A percentile compares a stretch with the other conserved stretches of the same genome.
Conservation (phyloP, 176 grass and related monocot species). For the Saccharum spontaneum region DNA sequence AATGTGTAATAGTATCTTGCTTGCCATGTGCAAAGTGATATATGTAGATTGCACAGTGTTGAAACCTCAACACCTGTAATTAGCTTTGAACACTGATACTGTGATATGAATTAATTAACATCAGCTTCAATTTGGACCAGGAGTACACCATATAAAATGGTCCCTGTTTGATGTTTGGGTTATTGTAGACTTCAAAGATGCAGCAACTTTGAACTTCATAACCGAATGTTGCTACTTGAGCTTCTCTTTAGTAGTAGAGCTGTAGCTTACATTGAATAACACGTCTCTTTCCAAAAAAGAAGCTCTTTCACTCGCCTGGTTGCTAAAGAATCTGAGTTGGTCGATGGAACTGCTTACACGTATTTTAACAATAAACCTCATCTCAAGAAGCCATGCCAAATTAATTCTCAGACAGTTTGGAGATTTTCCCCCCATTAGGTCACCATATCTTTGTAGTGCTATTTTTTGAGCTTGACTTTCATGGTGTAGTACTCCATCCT, state of each 20-base stretch:
- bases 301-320: not conserved
- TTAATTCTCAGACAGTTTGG: conserved; percentile 2
- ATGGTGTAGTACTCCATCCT: conserved; percentile 13
- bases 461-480: conserved; percentile 4
- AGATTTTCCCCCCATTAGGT: not conserved
- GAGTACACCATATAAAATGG: not conserved
- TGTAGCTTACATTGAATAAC: not conserved
- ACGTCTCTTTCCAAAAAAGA: not conserved
- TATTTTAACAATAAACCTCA: not conserved
- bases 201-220: conserved; percentile 6
- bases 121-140: not conserved
- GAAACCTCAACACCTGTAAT: not conserved
- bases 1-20: not conserved
- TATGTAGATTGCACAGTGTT: not conserved
- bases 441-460: not conserved
- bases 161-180: not conserved
- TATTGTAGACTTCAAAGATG: not conserved
- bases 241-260: not conserved
- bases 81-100: not conserved
- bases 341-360: not conserved
- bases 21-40: not conserved
- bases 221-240: not conserved
- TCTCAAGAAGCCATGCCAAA: conserved; percentile 6
- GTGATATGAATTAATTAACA: not conserved
- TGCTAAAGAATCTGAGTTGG: not conserved